Conservation (phyloP, 768 basidiomycete species). For the Psilocybe sp. region DNA sequence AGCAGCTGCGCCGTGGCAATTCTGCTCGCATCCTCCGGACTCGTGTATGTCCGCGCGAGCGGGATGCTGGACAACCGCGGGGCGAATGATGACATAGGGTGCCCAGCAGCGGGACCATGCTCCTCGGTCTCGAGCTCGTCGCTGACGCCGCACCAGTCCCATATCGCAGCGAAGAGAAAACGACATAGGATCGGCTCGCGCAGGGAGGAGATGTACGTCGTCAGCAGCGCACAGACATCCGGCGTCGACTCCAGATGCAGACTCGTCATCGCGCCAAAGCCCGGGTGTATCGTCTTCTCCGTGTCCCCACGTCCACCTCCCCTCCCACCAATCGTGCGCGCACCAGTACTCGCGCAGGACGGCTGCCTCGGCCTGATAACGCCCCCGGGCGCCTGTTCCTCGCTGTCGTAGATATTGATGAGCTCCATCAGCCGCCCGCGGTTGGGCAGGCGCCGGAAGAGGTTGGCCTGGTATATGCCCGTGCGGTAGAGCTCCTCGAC, state of each 20-base stretch:
- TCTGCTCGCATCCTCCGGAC: conserved; percentile 14
- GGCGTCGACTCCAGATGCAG: conserved; percentile 33
- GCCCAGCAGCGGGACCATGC: background rate
- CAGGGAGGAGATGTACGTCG: conserved; percentile 36
- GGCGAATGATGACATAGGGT: conserved; percentile 1
- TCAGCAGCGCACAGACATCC: conserved; percentile 39
- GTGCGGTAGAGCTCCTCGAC: conserved; percentile 41
- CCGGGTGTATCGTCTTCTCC: background rate
- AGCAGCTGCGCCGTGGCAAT: conserved; percentile 32
- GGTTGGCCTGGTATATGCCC: conserved; percentile 31
- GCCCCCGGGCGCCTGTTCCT: conserved; percentile 18
- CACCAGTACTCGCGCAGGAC: background rate
- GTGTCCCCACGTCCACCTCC: too few species aligned
- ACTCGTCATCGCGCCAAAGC: conserved; percentile 26
- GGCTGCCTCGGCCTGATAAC: conserved; percentile 17
- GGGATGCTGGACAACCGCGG: conserved; percentile 14
- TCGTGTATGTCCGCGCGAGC: conserved; percentile 16
- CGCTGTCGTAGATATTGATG: conserved; percentile 34
- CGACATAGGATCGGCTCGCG: conserved; percentile 37
- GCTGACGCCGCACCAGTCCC: conserved; percentile 31
- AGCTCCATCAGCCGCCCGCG: conserved; percentile 33
- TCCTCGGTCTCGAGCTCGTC: conserved; percentile 10
- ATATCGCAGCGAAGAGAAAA: conserved; percentile 24
- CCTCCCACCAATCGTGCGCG: background rate
- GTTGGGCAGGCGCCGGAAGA: conserved; percentile 32